phyloP scores from a whole-genome alignment of 108 stramenopile genomes.

The Aureococcus anophagefferens region DNA sequence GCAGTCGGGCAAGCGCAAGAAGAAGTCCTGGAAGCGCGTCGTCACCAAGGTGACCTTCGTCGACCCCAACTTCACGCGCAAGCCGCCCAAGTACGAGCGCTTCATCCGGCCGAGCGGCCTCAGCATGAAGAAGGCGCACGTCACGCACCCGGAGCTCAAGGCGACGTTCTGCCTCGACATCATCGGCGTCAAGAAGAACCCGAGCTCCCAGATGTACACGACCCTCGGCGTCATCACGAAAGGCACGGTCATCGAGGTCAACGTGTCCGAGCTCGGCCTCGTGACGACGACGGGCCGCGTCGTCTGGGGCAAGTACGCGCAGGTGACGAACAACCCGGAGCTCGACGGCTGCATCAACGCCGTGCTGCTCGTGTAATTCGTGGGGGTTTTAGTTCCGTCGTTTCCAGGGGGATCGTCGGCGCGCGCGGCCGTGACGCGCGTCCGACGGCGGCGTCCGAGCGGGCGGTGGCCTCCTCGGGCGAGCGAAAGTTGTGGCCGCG shows the following conservation, averaged over 20 bases:
- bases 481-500: too few species aligned
- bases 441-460: too few species aligned
- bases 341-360: constrained; percentile 85
- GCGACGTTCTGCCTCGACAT: constrained; percentile 97
- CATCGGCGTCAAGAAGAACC: constrained; percentile 98
- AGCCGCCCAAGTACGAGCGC: constrained; percentile 98
- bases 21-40: constrained; percentile 96
- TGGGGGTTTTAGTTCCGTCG: neutral
- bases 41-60: constrained; percentile 97
- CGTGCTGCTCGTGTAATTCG: constrained; percentile 68
- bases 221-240: constrained; percentile 97
- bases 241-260: constrained; percentile 98
- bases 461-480: too few species aligned
- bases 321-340: constrained; percentile 96
- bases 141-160: constrained; percentile 98
- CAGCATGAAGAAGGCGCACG: constrained; percentile 96
- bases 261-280: constrained; percentile 90
- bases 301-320: constrained; percentile 97
- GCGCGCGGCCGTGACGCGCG: too few species aligned
- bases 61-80: constrained; percentile 91
- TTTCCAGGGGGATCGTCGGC: too few species aligned
- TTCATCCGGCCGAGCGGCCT: constrained; percentile 96
- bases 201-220: constrained; percentile 74
- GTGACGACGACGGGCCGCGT: constrained; percentile 97
- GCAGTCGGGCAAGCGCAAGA: constrained; percentile 74